Conservation (phyloP, 306 rosid genomes). For the Alnus rubra region DNA sequence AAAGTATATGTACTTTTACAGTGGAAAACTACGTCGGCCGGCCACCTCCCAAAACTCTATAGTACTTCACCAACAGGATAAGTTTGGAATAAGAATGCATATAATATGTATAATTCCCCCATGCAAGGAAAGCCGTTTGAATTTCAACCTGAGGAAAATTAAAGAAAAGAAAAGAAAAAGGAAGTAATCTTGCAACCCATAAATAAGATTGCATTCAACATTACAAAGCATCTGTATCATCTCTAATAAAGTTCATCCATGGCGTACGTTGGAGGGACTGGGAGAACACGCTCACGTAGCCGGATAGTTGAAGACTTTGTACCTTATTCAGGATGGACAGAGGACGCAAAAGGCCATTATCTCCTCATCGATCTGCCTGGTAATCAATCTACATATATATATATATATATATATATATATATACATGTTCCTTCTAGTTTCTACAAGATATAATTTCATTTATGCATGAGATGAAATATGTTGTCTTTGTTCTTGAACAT, state of each 20-base stretch:
- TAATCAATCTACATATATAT: conserved; percentile 28
- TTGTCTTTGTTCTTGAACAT: background rate
- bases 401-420: background rate
- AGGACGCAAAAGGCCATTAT: conserved; percentile 53
- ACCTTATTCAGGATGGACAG: conserved; percentile 61
- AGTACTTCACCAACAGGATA: conserved; percentile 20
- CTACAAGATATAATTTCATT: too few species aligned
- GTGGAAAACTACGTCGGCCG: too few species aligned
- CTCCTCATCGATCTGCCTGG: conserved; percentile 79
- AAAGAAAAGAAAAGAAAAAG: background rate
- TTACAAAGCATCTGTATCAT: background rate
- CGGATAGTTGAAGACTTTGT: conserved; percentile 37
- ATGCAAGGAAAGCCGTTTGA: conserved; percentile 48
- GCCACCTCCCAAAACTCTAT: conserved; percentile 30
- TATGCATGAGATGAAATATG: background rate
- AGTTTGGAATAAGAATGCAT: conserved; percentile 58
- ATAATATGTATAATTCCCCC: conserved; percentile 11
- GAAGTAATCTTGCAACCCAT: background rate
- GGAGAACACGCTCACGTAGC: conserved; percentile 13
- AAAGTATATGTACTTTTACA: too few species aligned
- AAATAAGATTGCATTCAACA: conserved; percentile 28
- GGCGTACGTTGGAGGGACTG: conserved; percentile 38
- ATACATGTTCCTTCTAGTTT: background rate
- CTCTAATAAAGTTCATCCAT: conserved; percentile 23
- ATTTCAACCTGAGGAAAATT: background rate